Percentiles rank a stretch among this genome's conserved stretches.
Evolutionary conservation across 1,284 basidiomycete genomes (phyloP).

Genomic region (Trametes versicolor): DNA sequence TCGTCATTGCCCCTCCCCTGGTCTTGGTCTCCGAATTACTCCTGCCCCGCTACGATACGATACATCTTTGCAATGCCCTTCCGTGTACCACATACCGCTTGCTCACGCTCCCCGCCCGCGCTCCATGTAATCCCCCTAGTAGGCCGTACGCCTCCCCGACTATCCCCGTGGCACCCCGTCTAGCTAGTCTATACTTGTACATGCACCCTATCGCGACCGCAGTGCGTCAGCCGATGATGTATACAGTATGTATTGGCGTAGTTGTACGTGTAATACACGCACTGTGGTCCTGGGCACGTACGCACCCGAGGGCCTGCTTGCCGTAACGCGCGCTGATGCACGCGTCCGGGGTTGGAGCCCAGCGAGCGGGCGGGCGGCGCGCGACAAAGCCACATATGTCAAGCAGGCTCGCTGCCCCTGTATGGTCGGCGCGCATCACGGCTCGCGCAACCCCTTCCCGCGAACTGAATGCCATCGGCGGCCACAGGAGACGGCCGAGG

Average conservation of each 20-base stretch:
- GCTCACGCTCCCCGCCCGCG: not conserved
- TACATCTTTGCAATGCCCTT: slow-evolving; percentile 17
- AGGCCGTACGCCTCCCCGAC: not conserved
- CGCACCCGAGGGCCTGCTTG: not conserved
- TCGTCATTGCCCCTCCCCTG: slow-evolving; percentile 12
- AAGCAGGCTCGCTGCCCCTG: slow-evolving; percentile 11
- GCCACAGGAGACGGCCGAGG: slow-evolving; percentile 3
- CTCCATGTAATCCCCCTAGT: slow-evolving; percentile 7
- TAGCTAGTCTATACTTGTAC: not conserved
- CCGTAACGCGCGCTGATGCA: slow-evolving; percentile 11
- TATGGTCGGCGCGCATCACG: not conserved
- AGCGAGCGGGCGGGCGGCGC: slow-evolving; percentile 7
- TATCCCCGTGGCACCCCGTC: not conserved
- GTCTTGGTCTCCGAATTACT: slow-evolving; percentile 1
- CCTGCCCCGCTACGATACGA: slow-evolving; percentile 11
- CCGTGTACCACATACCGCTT: slow-evolving; percentile 15
- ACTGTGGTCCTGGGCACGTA: not conserved
- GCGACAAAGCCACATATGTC: not conserved
- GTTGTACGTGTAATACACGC: slow-evolving; percentile 20
- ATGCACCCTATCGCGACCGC: not conserved
- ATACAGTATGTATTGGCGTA: slow-evolving; percentile 12
- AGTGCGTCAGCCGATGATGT: not conserved
- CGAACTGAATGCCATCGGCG: slow-evolving; percentile 14
- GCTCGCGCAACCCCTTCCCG: not conserved
- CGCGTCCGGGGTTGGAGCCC: not conserved